Conservation (phyloP, 2,329 filamentous ascomycete species). For the Rutstroemia sp. region DNA sequence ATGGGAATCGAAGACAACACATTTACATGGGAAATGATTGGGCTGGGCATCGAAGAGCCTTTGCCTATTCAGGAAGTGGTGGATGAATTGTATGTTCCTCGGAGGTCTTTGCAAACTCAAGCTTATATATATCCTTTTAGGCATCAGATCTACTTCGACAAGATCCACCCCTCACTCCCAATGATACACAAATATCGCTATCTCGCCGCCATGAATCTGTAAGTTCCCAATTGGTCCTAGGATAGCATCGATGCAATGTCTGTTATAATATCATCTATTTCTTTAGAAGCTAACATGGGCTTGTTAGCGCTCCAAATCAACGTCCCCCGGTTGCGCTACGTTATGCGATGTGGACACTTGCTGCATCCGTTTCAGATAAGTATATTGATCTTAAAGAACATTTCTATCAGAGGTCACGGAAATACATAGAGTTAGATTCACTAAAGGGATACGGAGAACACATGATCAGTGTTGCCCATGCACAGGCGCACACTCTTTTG, state of each 20-base stretch:
- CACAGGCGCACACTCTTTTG: slow-evolving; percentile 75
- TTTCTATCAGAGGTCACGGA: slow-evolving; percentile 83
- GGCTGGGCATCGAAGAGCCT: slow-evolving; percentile 61
- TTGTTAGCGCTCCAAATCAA: slow-evolving; percentile 61
- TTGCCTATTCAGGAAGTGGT: slow-evolving; percentile 60
- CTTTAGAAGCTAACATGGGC: slow-evolving; percentile 1
- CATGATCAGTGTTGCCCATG: slow-evolving; percentile 78
- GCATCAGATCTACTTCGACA: slow-evolving; percentile 83
- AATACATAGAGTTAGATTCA: slow-evolving; percentile 84
- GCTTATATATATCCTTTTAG: slow-evolving; percentile 34
- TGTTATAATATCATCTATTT: background rate
- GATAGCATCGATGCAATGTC: background rate
- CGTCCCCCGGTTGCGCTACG: slow-evolving; percentile 81
- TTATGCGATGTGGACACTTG: slow-evolving; percentile 94
- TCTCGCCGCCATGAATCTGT: slow-evolving; percentile 79
- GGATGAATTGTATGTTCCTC: slow-evolving; percentile 64
- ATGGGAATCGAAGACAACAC: slow-evolving; percentile 45
- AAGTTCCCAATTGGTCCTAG: slow-evolving; percentile 24
- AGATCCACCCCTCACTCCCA: slow-evolving; percentile 76
- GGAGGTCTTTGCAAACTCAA: slow-evolving; percentile 12
- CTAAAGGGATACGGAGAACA: slow-evolving; percentile 88
- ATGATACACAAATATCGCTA: slow-evolving; percentile 89
- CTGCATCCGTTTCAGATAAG: slow-evolving; percentile 78
- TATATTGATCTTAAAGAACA: slow-evolving; percentile 73
- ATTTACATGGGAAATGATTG: slow-evolving; percentile 78